Evolutionary conservation across 2,329 filamentous ascomycete genomes (phyloP), one percentile per base, ranked within the genome.

Genomic region (Arthrinium phaeospermum): DNA sequence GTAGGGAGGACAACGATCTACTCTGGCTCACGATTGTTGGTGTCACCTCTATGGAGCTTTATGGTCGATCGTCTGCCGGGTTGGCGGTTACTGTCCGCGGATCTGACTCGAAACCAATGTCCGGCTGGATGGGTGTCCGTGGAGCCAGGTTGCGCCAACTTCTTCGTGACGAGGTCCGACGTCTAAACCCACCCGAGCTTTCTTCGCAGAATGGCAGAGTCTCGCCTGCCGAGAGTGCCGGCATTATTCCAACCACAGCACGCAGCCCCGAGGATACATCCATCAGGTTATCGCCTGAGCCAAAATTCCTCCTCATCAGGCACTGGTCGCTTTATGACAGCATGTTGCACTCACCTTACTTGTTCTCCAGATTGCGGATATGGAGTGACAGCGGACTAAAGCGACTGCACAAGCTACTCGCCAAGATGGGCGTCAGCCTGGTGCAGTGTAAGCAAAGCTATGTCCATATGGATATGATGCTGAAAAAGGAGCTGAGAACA

Each of bases 321-420:
- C 96, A 99, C 81, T 99, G 96, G 96, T 98, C 94, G 77, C 86
- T 99, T 19, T 98, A 98, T 82, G 96, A 99, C 79, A 98, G 95
- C 81, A 98, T 99, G 96, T 88, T 98, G 16, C 96, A 99, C 81
- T 98, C 95, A 0, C 95, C 96, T 0, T 98, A 98, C 79, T 89
- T 99, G 5, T 96, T 97, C 73, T 94, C 96, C 4, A 90, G 94
- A 45, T 88, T 99, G 67, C 96, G 97, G 82, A 95, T 98, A 67
- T 99, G 96, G 96, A 97, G 92, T 73, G 96, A 98, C 74, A 90
- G 89, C 69, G 96, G 96, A 3, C 89, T 94, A 70, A 97, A 97
- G 81, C 90, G 96, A 70, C 86, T 99, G 27, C 94, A 98, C 82
- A 98, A 98, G 80, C 88, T 99, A 0, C 88, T 99, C 3, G 96